A percentile compares a stretch with the other conserved stretches of the same genome.
phyloP scores from a whole-genome alignment of 306 rosid genomes.

The Styphnolobium japonicum region DNA sequence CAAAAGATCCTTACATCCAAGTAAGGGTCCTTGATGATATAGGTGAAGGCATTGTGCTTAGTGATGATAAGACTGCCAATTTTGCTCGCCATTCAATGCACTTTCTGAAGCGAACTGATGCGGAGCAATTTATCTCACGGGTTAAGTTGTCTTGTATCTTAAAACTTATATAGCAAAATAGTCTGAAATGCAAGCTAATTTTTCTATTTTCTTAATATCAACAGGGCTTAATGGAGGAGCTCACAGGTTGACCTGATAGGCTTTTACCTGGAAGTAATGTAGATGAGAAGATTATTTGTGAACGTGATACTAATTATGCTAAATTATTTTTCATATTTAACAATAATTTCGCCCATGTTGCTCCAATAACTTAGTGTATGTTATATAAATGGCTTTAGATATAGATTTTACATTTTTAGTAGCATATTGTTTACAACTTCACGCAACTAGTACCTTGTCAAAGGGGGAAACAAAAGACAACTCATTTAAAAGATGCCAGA shows the following conservation, averaged over 20 bases:
- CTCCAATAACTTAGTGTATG: neutral
- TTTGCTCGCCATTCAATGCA: slow-evolving; percentile 88
- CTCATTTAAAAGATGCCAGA: slow-evolving; percentile 17
- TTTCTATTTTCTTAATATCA: slow-evolving; percentile 4
- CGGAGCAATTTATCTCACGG: slow-evolving; percentile 72
- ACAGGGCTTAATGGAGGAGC: slow-evolving; percentile 96
- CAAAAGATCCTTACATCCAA: slow-evolving; percentile 90
- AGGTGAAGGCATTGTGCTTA: slow-evolving; percentile 71
- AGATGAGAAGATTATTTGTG: neutral
- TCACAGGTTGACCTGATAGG: slow-evolving; percentile 43
- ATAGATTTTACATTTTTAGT: neutral
- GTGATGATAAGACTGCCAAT: slow-evolving; percentile 75
- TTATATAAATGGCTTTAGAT: neutral
- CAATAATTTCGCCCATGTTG: neutral
- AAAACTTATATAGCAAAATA: neutral
- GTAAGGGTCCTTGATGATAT: slow-evolving; percentile 90
- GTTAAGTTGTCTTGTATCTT: slow-evolving; percentile 40
- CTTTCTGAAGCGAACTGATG: slow-evolving; percentile 90
- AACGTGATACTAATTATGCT: neutral
- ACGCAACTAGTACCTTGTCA: neutral
- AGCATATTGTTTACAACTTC: neutral
- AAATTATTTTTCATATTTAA: neutral
- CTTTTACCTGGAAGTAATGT: slow-evolving; percentile 1
- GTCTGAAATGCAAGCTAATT: slow-evolving; percentile 5
- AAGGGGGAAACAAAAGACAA: neutral